These are phyloP conservation scores for Hypoxylon sp. DNA, from an alignment of 2,329 filamentous ascomycete species.

Conservation along the genomic window DNA sequence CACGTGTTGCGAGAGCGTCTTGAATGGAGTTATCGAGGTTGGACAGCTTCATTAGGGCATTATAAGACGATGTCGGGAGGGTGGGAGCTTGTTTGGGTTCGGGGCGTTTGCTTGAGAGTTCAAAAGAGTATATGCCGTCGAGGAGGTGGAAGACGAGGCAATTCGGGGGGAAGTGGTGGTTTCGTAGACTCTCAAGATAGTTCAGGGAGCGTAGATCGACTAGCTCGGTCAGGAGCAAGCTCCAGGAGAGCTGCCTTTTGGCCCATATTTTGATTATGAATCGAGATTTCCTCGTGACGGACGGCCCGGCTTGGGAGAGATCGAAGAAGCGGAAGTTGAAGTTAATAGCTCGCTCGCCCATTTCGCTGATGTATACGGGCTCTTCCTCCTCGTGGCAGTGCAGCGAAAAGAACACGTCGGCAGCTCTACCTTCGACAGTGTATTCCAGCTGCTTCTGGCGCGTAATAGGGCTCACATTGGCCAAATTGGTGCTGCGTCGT, in stretches of 20 bases:
- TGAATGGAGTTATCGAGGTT: slow-evolving; percentile 93
- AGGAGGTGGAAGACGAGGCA: slow-evolving; percentile 87
- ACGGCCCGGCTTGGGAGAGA: slow-evolving; percentile 73
- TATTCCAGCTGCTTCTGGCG: slow-evolving; percentile 84
- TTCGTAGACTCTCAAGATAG: slow-evolving; percentile 80
- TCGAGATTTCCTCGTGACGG: slow-evolving; percentile 75
- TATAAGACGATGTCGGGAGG: slow-evolving; percentile 83
- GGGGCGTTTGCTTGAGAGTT: slow-evolving; percentile 69
- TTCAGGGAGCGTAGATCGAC: slow-evolving; percentile 81
- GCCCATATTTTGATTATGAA: slow-evolving; percentile 84
- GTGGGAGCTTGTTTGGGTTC: slow-evolving; percentile 68
- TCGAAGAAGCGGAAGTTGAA: slow-evolving; percentile 92
- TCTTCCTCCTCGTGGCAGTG: slow-evolving; percentile 77
- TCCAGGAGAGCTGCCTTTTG: slow-evolving; percentile 68
- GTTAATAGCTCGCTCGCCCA: slow-evolving; percentile 85
- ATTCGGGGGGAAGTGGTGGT: slow-evolving; percentile 83
- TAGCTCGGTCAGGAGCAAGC: slow-evolving; percentile 78
- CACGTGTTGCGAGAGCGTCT: slow-evolving; percentile 85
- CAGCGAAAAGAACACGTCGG: slow-evolving; percentile 90
- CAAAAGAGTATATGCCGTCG: slow-evolving; percentile 88
- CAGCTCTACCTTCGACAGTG: slow-evolving; percentile 78
- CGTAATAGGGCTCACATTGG: slow-evolving; percentile 61
- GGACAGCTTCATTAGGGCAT: slow-evolving; percentile 86
- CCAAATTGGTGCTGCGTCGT: slow-evolving; percentile 66
- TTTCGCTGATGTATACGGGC: slow-evolving; percentile 92